Evolutionary conservation across 2,329 filamentous ascomycete species (phyloP).

Genomic region (Ceratocystis smalleyi): DNA sequence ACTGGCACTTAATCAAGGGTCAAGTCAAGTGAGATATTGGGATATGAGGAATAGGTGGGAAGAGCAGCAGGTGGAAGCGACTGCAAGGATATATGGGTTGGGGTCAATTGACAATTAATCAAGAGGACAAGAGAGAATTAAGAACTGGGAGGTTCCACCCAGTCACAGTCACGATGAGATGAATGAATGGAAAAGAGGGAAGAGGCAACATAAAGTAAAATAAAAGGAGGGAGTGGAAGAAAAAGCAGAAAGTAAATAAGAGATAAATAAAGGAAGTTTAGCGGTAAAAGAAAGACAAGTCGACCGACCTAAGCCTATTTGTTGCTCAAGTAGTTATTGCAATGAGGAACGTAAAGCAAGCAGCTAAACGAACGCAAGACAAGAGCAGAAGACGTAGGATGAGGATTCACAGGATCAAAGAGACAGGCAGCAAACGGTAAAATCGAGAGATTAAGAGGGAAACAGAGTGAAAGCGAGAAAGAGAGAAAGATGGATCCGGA

Average conservation of each 20-base stretch:
- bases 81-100: background rate
- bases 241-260: background rate
- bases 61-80: background rate
- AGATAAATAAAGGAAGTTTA: background rate
- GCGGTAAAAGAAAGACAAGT: constrained; percentile 2
- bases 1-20: background rate
- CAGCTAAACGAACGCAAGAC: constrained; percentile 2
- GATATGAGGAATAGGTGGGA: constrained; percentile 1
- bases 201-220: background rate
- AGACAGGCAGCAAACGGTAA: background rate
- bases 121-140: background rate
- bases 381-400: background rate
- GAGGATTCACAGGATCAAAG: background rate
- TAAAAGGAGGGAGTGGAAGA: background rate
- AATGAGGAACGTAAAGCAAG: constrained; percentile 10
- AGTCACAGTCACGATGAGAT: background rate
- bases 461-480: background rate
- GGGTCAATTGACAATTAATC: background rate
- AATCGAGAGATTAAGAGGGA: background rate
- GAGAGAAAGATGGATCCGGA: background rate
- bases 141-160: background rate
- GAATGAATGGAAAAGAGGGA: background rate
- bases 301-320: too few relatives aligned
- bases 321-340: too few relatives aligned
- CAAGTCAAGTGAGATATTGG: background rate